Evolutionary conservation across 768 basidiomycete species (phyloP).

Genomic region (Cubamyces sp.): DNA sequence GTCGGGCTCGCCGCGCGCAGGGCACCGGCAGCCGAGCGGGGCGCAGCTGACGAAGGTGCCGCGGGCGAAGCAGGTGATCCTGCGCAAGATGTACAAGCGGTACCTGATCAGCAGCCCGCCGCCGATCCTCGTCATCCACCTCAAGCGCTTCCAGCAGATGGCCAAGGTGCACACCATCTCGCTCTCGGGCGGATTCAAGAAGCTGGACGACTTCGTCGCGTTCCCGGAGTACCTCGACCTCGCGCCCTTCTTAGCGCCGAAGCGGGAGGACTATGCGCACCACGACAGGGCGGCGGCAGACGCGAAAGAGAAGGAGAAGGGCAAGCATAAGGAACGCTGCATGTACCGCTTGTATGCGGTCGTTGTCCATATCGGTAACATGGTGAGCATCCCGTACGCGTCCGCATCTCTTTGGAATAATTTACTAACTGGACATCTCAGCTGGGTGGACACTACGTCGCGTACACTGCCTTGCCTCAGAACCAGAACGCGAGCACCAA

Average conservation of each 20-base stretch:
- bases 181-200: conserved; percentile 78
- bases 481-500: not conserved
- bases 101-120: conserved; percentile 89
- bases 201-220: conserved; percentile 88
- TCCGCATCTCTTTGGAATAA: not conserved
- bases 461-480: conserved; percentile 75
- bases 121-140: conserved; percentile 87
- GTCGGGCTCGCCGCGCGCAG: not conserved
- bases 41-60: conserved; percentile 34
- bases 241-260: conserved; percentile 84
- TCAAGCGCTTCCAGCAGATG: conserved; percentile 93
- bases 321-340: conserved; percentile 42
- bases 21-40: not conserved
- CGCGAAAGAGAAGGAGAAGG: conserved; percentile 22
- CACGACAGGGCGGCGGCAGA: conserved; percentile 29
- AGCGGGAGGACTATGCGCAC: conserved; percentile 66
- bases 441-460: conserved; percentile 90
- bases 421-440: conserved; percentile 33
- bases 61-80: conserved; percentile 62
- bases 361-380: conserved; percentile 85
- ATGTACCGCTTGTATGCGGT: conserved; percentile 79
- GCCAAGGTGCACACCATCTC: conserved; percentile 63
- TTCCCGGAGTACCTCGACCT: conserved; percentile 90
- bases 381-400: conserved; percentile 53
- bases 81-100: conserved; percentile 89